Evolutionary conservation across 1,139 yeast genomes (phyloP), one percentile per base, ranked within the genome.

Genomic region (Casaregolazyma lundiana): DNA sequence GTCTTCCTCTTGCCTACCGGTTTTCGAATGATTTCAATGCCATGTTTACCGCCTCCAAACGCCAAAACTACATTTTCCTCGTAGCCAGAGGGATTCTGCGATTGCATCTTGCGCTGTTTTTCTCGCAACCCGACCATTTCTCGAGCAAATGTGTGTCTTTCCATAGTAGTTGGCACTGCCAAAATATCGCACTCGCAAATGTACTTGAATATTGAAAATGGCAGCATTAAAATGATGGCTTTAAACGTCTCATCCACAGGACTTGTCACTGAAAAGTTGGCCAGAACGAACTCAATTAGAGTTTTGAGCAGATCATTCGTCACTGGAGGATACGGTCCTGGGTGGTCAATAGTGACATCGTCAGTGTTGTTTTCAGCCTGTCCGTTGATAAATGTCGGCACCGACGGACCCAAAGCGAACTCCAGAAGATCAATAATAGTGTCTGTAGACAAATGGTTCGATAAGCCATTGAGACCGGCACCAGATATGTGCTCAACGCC

Each of bases 251-350:
- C 54, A 34, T 57, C 56, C n/a, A 52, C 40, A 2, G 54, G 58
- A 24, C 48, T 43, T 37, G 48, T 48, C 2, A 57, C 56, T 30
- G 52, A 49, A 47, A 59, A 53, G 43, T 48, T 57, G 15, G 44
- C 35, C 24, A 62, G 50, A 16, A 64, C 41, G 43, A 45, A 63
- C 41, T 57, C 56, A 11, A 62, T 53, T 34, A 63, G 44, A 5
- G 43, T 43, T 2, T 55, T 35, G 20, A 63, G 51, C 35, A 65
- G 55, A 8, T 51, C 43, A 40, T 52, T 48, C 36, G 68, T 64
- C 53, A 52, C 58, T n/a, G 61, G 56, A n/a, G 68, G 66, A 44
- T 64, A 64, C 2, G 68, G 68, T 2, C 68, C 68, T 11, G 54
- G 52, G 44, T 52, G 54, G 29, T 50, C 45, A 20, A 56, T 29